Percentiles rank a stretch among this genome's conserved stretches.
Evolutionary conservation across 805 yeast genomes (phyloP).

Genomic region (Wickerhamiella bombiphila): DNA sequence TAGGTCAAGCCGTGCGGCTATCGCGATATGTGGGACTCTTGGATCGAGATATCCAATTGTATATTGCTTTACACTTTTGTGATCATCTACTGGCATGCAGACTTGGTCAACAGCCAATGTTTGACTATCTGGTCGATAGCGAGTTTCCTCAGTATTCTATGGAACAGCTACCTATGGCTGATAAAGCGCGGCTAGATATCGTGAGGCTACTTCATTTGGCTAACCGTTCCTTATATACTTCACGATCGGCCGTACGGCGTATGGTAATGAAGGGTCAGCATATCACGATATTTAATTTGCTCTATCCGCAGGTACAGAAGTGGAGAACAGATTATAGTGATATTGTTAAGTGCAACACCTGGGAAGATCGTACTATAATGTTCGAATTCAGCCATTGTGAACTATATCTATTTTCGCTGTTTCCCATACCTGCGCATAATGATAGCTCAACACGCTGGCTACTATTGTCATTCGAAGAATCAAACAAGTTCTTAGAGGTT

Average conservation of each 20-base stretch:
- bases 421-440: conserved; percentile 35
- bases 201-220: conserved; percentile 68
- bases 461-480: not conserved
- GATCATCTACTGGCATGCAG: conserved; percentile 76
- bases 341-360: conserved; percentile 23
- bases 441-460: too few relatives aligned
- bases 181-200: conserved; percentile 67
- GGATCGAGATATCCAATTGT: conserved; percentile 56
- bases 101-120: conserved; percentile 62
- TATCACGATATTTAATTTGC: conserved; percentile 52
- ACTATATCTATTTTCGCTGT: conserved; percentile 70
- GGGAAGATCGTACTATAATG: conserved; percentile 52
- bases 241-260: conserved; percentile 24
- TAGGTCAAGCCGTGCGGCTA: conserved; percentile 72
- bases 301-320: conserved; percentile 61
- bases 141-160: conserved; percentile 22
- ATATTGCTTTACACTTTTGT: conserved; percentile 69
- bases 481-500: conserved; percentile 47
- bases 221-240: conserved; percentile 65
- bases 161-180: conserved; percentile 20
- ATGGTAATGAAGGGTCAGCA: conserved; percentile 28
- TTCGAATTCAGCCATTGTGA: conserved; percentile 78
- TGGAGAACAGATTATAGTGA: conserved; percentile 52
- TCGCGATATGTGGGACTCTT: conserved; percentile 79
- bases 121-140: conserved; percentile 25